Base-by-base conservation (phyloP, 1,284 basidiomycete genomes). In the Apiotrichum montevideense region DNA sequence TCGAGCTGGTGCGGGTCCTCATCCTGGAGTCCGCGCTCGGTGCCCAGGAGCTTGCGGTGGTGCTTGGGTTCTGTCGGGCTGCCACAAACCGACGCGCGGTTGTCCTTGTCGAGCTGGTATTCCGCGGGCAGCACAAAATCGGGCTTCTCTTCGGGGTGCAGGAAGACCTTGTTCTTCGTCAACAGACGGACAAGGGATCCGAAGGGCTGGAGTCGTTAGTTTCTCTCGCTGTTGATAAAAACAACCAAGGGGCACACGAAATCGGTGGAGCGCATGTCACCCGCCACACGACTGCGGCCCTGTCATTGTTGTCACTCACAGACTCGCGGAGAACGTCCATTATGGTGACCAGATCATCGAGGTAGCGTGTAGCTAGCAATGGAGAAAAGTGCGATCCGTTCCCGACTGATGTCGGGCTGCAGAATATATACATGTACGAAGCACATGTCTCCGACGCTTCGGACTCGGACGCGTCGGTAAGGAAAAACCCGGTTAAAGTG, bases 91-190 rank as follows among this genome's bases (percentile, higher is more conserved):
- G 46, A n/a, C 8, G 15, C 41, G 32, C 41, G n/a, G n/a, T 15
- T 33, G 8, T 42, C 10, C 35, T 4, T 15, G 40, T 35, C 7
- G 35, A 29, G 29, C 1, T 35, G 37, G 41, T 62, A 62, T 8
- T 41, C 37, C 14, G 58, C 58, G 14, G 64, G 64, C 7, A 66
- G 41, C 6, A 45, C 48, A 34, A 59, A 66, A 43, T 15, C 60
- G 3, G 47, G 44, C 40, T 48, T 40, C 51, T 66, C 64, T 43
- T 68, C 66, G 13, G 63, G 58, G 54, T 66, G 62, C 35, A 47
- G 48, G 49, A 72, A 69, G 45, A 52, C 15, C 46, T n/a, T 43
- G 46, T 48, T 46, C 33, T 49, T 42, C 6, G 52, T 49, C 33
- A 54, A 40, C 37, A 56, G 29, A 14, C 56, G 56, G 14, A 55